Evolutionary conservation across 371 early-diverging fungal species (phyloP), one percentile per base, ranked within the genome.

Genomic region (Funneliformis caledonium): DNA sequence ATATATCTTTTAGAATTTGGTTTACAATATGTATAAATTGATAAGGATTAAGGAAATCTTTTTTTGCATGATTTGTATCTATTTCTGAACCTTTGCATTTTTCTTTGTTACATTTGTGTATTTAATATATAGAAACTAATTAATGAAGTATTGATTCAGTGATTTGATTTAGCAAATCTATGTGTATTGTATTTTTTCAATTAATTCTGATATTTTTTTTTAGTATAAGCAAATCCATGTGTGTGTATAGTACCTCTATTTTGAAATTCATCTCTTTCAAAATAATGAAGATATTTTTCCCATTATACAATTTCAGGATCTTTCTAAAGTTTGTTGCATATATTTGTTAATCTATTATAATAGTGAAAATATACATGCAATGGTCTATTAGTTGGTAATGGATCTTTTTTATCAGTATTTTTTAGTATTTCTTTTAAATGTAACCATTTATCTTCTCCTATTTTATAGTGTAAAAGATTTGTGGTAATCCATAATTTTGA

Each of bases 211-310:
- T 0, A 52, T 50, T 31, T 52, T 73, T 73, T 37, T 52, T 50
- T 22, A 22, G 16, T 48, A 2, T 26, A 73, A n/a, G 33, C 52
- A 73, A 48, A 31, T 22, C 56, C 16, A 50, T 73, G 52, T 1
- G 19, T 47, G 19, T 73, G 22, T 0, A 59, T 59, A 1, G 52
- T 33, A 10, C 52, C 52, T 1, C 22, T n/a, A 26, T 52, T 73
- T 73, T 73, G 73, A 73, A 73, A 73, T 48, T 73, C 52, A 72
- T 52, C 50, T 9, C n/a, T 2, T 72, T 72, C 26, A 31, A 72
- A 72, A 22, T 48, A 72, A 16, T 72, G 37, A 4, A 62, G 2
- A 2, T 9, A 62, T 8, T 62, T 62, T 0, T 4, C 9, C 64
- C 9, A 37, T 37, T 37, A 2, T 37, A 37, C 37, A 37, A 37